phyloP scores from a whole-genome alignment of 306 rosid species.

The Parietaria judaica region DNA sequence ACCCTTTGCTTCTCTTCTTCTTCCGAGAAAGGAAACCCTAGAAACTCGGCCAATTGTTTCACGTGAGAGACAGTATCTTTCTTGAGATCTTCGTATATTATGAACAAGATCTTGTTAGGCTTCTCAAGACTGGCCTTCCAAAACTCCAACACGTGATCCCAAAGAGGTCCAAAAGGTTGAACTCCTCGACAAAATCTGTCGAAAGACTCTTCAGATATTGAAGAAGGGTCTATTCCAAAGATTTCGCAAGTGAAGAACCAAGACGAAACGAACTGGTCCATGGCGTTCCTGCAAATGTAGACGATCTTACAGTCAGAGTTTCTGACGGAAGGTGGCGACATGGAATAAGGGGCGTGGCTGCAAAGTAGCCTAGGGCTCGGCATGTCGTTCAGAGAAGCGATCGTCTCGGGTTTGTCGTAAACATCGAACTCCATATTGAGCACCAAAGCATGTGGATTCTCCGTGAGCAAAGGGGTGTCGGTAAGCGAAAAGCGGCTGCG shows the following conservation, averaged over 20 bases:
- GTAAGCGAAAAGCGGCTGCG: background rate
- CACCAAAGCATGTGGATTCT: background rate
- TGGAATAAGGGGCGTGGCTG: background rate
- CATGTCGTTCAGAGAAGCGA: too few species aligned
- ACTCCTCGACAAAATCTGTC: conserved; percentile 6
- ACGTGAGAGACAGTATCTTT: conserved; percentile 7
- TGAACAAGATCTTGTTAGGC: conserved; percentile 35
- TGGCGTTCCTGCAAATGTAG: background rate
- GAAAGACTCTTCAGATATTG: conserved; percentile 27
- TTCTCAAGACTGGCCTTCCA: conserved; percentile 36
- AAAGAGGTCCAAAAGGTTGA: background rate
- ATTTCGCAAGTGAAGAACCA: background rate
- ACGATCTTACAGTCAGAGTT: conserved; percentile 1
- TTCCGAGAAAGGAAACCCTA: conserved; percentile 27
- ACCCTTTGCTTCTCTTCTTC: conserved; percentile 34
- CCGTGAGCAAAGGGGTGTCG: background rate
- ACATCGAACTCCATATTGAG: background rate
- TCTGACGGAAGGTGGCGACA: background rate
- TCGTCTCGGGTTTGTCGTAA: too few species aligned
- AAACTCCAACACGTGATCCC: conserved; percentile 30
- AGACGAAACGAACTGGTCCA: background rate
- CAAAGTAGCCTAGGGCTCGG: background rate
- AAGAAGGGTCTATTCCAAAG: background rate
- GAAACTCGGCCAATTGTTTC: conserved; percentile 29
- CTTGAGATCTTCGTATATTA: conserved; percentile 41